These are phyloP conservation scores for Wickerhamomyces ciferrii DNA, from an alignment of 805 yeast genomes.

Conservation along the genomic window DNA sequence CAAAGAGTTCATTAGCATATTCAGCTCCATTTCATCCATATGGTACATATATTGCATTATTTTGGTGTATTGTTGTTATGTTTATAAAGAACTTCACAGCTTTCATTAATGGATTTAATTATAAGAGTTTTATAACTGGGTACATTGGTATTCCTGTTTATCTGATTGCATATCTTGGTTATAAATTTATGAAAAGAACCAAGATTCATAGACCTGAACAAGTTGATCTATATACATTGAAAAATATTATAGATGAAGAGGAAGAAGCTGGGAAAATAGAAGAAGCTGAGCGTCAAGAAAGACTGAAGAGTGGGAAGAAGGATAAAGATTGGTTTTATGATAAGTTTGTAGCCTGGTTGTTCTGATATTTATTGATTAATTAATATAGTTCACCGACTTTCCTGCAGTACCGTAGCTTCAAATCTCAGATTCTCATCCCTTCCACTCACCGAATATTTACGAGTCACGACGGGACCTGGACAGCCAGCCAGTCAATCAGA, in stretches of 20 bases:
- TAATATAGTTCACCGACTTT: too few relatives aligned
- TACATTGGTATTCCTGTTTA: constrained; percentile 65
- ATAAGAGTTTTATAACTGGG: constrained; percentile 69
- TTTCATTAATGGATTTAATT: constrained; percentile 57
- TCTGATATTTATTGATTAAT: too few relatives aligned
- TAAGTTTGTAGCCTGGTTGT: constrained; percentile 43
- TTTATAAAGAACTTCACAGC: constrained; percentile 70
- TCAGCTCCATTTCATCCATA: constrained; percentile 66
- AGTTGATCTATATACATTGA: constrained; percentile 55
- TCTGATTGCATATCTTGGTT: constrained; percentile 48
- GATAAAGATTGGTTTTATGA: constrained; percentile 43
- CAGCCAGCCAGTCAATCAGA: too few relatives aligned
- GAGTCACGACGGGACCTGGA: too few relatives aligned
- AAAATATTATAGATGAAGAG: constrained; percentile 30
- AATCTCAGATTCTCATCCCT: too few relatives aligned
- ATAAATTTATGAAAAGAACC: constrained; percentile 49
- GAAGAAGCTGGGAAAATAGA: constrained; percentile 22
- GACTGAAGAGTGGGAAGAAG: constrained; percentile 21
- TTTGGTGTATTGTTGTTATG: constrained; percentile 47
- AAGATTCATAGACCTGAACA: constrained; percentile 45
- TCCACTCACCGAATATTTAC: too few relatives aligned
- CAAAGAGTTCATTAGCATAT: constrained; percentile 50
- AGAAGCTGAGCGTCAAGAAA: constrained; percentile 19
- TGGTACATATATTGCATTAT: constrained; percentile 55
- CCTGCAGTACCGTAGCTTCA: too few relatives aligned